Evolutionary conservation across 345 rosid genomes (phyloP).

Genomic region (Pistacia atlantica): DNA sequence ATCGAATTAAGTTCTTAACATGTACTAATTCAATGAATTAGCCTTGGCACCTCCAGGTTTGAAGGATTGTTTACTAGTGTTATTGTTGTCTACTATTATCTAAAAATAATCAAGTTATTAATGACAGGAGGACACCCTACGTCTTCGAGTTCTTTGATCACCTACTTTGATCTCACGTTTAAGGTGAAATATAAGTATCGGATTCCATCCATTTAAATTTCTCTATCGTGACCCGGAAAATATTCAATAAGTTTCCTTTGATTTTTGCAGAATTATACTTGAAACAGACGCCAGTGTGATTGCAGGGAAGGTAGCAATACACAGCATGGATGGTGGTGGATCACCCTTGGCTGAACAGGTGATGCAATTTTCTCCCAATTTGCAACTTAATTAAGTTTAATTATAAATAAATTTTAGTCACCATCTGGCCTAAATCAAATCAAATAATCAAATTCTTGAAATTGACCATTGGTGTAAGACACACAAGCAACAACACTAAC

Average conservation of each 20-base stretch:
- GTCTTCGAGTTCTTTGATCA: no score
- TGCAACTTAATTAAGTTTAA: not conserved
- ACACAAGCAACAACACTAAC: slow-evolving; percentile 1
- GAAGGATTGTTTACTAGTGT: no score
- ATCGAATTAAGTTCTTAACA: no score
- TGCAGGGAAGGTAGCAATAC: slow-evolving; percentile 86
- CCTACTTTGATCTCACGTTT: no score
- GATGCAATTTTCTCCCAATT: not conserved
- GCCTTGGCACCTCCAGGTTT: no score
- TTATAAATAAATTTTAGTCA: not conserved
- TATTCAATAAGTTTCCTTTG: not conserved
- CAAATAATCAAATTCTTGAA: not conserved
- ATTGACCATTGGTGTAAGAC: not conserved
- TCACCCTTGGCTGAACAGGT: slow-evolving; percentile 94
- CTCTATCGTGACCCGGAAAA: not conserved
- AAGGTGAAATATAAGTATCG: not conserved
- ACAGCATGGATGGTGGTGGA: slow-evolving; percentile 62
- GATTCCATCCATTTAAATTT: not conserved
- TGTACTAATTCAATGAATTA: no score
- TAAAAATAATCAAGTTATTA: no score
- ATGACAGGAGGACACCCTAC: no score
- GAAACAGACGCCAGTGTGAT: slow-evolving; percentile 81
- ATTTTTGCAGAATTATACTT: slow-evolving; percentile 67
- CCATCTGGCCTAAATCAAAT: not conserved
- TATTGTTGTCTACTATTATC: no score